phyloP scores from a whole-genome alignment of 805 yeast genomes.

The Metschnikowia lunata region DNA sequence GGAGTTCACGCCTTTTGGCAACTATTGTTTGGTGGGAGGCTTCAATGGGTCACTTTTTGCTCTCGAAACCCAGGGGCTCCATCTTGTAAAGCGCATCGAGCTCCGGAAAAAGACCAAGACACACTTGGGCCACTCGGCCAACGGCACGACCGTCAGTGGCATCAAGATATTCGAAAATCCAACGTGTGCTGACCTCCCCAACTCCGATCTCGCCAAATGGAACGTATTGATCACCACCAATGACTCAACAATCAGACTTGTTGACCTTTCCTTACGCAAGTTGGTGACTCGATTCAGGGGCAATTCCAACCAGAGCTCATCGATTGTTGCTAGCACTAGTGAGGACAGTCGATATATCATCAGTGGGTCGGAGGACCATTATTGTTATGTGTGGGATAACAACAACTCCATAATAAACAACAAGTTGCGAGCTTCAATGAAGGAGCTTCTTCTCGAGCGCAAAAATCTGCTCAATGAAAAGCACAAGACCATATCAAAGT shows the following conservation, averaged over 20 bases:
- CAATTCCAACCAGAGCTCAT: conserved; percentile 62
- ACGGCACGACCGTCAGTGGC: conserved; percentile 65
- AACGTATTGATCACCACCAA: conserved; percentile 62
- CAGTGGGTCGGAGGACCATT: conserved; percentile 83
- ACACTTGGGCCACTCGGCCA: conserved; percentile 17
- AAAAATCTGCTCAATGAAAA: conserved; percentile 31
- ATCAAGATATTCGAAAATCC: conserved; percentile 46
- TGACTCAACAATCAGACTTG: conserved; percentile 72
- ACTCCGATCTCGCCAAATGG: conserved; percentile 20
- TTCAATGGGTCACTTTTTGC: conserved; percentile 66
- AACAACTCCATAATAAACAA: conserved; percentile 39
- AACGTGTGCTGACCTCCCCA: conserved; percentile 6
- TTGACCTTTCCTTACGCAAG: conserved; percentile 49
- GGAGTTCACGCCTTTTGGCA: conserved; percentile 62
- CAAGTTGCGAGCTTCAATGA: conserved; percentile 30
- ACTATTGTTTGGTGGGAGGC: conserved; percentile 66
- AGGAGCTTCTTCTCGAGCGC: conserved; percentile 33
- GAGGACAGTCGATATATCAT: conserved; percentile 57
- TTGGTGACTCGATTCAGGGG: conserved; percentile 73
- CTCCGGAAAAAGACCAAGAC: conserved; percentile 25
- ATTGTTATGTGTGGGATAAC: conserved; percentile 77
- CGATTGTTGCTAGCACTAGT: conserved; percentile 61
- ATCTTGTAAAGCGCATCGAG: conserved; percentile 30
- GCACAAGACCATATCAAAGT: conserved; percentile 25
- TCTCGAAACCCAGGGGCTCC: conserved; percentile 62